Conservation (phyloP, 495 filamentous ascomycete genomes). For the Penicillium silybi region DNA sequence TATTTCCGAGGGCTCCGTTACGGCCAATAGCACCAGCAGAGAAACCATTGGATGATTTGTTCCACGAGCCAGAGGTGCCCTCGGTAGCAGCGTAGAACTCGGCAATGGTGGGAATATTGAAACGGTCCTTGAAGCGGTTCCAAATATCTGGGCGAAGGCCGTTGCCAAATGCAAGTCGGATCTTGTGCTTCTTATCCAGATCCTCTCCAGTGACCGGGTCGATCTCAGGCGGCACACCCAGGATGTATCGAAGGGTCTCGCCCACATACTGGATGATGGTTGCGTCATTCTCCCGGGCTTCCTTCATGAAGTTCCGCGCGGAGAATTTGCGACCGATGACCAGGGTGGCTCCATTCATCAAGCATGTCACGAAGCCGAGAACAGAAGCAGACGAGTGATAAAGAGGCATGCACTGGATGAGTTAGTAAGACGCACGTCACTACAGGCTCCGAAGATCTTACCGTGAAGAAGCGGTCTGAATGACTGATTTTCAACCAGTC, state of each 20-base stretch:
- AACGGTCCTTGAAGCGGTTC: slow-evolving; percentile 82
- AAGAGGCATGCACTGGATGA: slow-evolving; percentile 75
- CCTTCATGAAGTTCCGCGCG: slow-evolving; percentile 75
- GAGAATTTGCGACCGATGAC: slow-evolving; percentile 79
- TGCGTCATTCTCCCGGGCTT: slow-evolving; percentile 66
- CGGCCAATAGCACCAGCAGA: slow-evolving; percentile 78
- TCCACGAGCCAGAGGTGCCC: slow-evolving; percentile 68
- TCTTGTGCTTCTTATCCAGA: slow-evolving; percentile 70
- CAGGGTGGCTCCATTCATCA: slow-evolving; percentile 62
- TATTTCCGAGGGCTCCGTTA: slow-evolving; percentile 56
- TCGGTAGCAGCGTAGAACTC: slow-evolving; percentile 95
- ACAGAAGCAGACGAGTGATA: slow-evolving; percentile 84
- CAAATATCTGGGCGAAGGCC: slow-evolving; percentile 91
- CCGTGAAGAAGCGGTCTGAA: slow-evolving; percentile 79
- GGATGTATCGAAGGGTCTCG: slow-evolving; percentile 88
- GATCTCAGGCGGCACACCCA: slow-evolving; percentile 62
- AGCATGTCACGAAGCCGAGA: slow-evolving; percentile 58
- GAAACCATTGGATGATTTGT: slow-evolving; percentile 71
- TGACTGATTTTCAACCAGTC: slow-evolving; percentile 51
- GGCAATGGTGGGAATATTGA: slow-evolving; percentile 71
- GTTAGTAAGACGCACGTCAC: background rate
- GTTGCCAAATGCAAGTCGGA: slow-evolving; percentile 86
- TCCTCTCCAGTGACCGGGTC: slow-evolving; percentile 64
- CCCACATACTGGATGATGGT: slow-evolving; percentile 94
- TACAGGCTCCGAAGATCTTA: slow-evolving; percentile 23